Conservation (phyloP, 1,139 yeast genomes). For the Hyphopichia buzzinii region DNA sequence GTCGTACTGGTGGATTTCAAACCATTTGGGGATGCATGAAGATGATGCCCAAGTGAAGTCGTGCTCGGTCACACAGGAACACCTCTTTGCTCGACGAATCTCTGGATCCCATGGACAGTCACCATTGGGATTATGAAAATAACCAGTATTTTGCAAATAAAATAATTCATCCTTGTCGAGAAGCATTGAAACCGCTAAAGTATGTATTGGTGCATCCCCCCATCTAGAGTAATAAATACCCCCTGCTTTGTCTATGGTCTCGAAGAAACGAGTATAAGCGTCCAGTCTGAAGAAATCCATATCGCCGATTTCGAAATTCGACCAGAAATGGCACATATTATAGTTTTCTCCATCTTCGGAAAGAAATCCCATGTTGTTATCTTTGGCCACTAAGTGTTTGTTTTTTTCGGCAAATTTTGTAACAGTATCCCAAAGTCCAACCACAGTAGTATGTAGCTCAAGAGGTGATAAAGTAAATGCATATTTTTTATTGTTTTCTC, state of each 20-base stretch:
- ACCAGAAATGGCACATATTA: conserved; percentile 27
- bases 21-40: conserved; percentile 21
- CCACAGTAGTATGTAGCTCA: conserved; percentile 20
- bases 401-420: conserved; percentile 18
- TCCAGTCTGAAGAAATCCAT: conserved; percentile 15
- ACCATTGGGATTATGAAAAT: conserved; percentile 20
- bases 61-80: conserved; percentile 20
- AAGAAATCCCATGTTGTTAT: conserved; percentile 10
- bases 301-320: conserved; percentile 23
- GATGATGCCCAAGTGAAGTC: conserved; percentile 20
- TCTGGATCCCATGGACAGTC: conserved; percentile 19
- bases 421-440: conserved; percentile 20
- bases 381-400: conserved; percentile 9
- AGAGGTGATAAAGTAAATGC: conserved; percentile 17
- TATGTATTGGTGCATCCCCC: conserved; percentile 28
- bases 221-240: conserved; percentile 25
- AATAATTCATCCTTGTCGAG: conserved; percentile 14
- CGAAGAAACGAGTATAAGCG: conserved; percentile 16
- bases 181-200: conserved; percentile 19
- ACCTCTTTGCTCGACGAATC: conserved; percentile 12
- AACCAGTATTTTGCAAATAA: conserved; percentile 21
- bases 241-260: conserved; percentile 17
- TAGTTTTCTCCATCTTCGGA: conserved; percentile 14
- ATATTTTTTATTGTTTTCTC: conserved; percentile 12
- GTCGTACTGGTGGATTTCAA: conserved; percentile 14